A percentile compares a stretch with the other conserved stretches of the same genome.
Conservation (phyloP, 2,329 filamentous ascomycete genomes). For the Botryotinia convoluta region DNA sequence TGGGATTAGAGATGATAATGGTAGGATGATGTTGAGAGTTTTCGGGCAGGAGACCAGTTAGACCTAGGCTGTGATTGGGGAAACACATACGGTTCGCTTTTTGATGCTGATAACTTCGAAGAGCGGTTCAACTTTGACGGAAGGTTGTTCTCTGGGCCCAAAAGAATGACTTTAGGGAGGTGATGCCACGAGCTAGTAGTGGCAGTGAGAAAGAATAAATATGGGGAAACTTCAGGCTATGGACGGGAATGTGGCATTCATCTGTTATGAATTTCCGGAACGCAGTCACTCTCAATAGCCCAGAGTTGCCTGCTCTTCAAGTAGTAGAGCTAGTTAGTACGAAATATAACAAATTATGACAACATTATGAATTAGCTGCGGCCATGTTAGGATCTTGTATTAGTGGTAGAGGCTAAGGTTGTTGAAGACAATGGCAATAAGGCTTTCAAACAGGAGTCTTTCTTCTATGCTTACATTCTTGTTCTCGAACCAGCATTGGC, state of each 20-base stretch:
- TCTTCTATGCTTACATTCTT: neutral
- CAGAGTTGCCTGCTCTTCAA: neutral
- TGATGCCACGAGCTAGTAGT: fast-evolving
- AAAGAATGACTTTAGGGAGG: neutral
- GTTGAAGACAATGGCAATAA: neutral
- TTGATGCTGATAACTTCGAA: neutral
- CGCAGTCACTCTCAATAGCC: neutral
- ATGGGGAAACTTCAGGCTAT: neutral
- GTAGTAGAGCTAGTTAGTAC: neutral
- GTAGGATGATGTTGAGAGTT: neutral
- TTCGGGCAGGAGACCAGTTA: neutral
- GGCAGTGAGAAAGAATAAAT: neutral
- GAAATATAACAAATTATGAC: neutral
- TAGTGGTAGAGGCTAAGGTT: neutral
- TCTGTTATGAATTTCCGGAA: neutral
- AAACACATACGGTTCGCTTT: neutral
- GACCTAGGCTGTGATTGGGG: neutral
- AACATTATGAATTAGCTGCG: neutral
- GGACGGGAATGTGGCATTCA: neutral
- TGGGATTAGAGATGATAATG: neutral
- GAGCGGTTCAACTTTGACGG: neutral
- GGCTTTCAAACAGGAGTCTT: neutral
- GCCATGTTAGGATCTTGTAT: neutral
- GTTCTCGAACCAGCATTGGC: neutral
- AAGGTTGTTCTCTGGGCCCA: neutral